Percentiles rank a stretch among this genome's conserved stretches.
Conservation (phyloP, 2,329 filamentous ascomycete genomes). For the Neofusicoccum laricinum region DNA sequence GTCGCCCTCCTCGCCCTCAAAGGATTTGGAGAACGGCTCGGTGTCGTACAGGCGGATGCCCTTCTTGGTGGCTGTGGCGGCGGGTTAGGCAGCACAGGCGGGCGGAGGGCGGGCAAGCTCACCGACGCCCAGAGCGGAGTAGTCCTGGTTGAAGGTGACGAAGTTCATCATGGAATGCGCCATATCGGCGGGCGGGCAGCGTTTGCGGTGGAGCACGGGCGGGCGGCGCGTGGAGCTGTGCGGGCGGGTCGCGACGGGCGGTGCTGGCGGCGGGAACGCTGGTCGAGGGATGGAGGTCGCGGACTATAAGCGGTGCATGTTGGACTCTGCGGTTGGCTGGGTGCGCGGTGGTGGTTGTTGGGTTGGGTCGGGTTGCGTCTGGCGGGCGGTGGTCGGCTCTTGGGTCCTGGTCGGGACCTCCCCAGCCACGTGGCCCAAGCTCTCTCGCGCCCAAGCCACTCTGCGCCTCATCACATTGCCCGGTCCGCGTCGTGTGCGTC, state of each 20-base stretch:
- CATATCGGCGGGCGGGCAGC: constrained; percentile 52
- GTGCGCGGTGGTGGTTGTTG: neutral
- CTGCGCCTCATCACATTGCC: neutral
- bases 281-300: neutral
- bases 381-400: neutral
- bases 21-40: constrained; percentile 92
- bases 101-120: constrained; percentile 34
- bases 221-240: neutral
- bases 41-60: constrained; percentile 97
- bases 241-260: neutral
- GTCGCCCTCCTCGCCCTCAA: constrained; percentile 90
- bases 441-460: neutral
- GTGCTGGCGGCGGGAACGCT: neutral
- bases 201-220: neutral
- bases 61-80: constrained; percentile 71
- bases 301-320: constrained; percentile 12
- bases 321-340: neutral
- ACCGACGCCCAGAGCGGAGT: constrained; percentile 95
- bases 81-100: constrained; percentile 18
- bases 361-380: neutral
- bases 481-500: too few species aligned
- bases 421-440: neutral
- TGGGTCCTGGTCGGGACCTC: neutral
- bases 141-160: constrained; percentile 98
- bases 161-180: constrained; percentile 71